Evolutionary conservation across 2,329 filamentous ascomycete genomes (phyloP), one percentile per base, ranked within the genome.

Genomic region (Pseudogymnoascus pannorum): DNA sequence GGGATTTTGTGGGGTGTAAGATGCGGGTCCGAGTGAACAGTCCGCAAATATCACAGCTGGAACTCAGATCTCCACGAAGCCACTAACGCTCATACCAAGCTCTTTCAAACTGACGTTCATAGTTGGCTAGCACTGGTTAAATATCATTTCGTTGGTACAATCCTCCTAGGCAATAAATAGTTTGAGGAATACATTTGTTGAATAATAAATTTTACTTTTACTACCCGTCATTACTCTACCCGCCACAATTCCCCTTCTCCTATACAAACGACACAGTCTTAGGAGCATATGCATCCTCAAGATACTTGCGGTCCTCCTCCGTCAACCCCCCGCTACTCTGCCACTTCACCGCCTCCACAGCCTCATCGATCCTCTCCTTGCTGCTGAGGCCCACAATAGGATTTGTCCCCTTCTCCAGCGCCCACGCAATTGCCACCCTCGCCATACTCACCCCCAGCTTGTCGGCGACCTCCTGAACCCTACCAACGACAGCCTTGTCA

Each of bases 391-490:
- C 83, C 59, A 85, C 71, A 65, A 85, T 85, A 0, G 82, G 82
- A 62, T 75, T 77, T 2, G 74, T 75, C 61, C 76, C 75, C 64
- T 77, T 75, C 60, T 75, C 74, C 62, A 81, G 62, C 11, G 75
- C 73, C 84, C 84, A 87, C 4, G 83, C 83, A 57, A 81, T 78
- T 1, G 83, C 81, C 38, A 87, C 77, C 62, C 81, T 77, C 44
- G 80, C 78, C 83, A 87, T 87, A 62, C 76, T 81, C 66, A 81
- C 77, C 0, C 76, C 78, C 66, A 79, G 78, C 73, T 82, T 84
- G 67, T 79, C 77, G 3, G 83, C 81, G 40, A 86, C 64, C 68
- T 85, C 77, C 71, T 84, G 78, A 5, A 86, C 81, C 0, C 81
- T 75, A 2, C 61, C 60, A 29, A 69, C 67, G n/a, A 70, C 62